Conservation (phyloP, 495 filamentous ascomycete genomes). For the Aspergillus cristatus region DNA sequence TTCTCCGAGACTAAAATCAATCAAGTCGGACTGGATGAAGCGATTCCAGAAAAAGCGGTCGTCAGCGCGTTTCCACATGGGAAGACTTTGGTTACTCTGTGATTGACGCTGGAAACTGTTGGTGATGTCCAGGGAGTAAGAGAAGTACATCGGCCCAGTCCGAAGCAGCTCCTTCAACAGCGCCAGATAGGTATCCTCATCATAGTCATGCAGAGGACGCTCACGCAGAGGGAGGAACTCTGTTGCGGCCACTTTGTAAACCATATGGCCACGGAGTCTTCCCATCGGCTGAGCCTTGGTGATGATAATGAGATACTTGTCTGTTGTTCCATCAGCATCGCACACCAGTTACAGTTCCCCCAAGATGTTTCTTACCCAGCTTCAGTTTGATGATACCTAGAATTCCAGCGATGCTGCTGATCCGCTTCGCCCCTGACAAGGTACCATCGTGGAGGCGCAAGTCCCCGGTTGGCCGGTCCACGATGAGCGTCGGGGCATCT, state of each 20-base stretch:
- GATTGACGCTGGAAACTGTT: conserved; percentile 92
- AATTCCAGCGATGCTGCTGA: conserved; percentile 90
- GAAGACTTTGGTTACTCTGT: conserved; percentile 53
- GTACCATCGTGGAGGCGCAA: conserved; percentile 72
- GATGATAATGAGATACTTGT: conserved; percentile 95
- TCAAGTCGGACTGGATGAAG: conserved; percentile 83
- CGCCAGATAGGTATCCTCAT: conserved; percentile 83
- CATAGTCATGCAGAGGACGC: conserved; percentile 77
- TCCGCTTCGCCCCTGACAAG: conserved; percentile 64
- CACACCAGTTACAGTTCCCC: too few relatives aligned
- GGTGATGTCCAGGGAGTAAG: conserved; percentile 89
- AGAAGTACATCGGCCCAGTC: conserved; percentile 91
- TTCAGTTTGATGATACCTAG: conserved; percentile 83
- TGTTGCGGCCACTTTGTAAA: conserved; percentile 84
- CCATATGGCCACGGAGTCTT: conserved; percentile 80
- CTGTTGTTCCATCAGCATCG: conserved; percentile 37
- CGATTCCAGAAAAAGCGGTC: conserved; percentile 99
- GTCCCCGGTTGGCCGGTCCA: conserved; percentile 91
- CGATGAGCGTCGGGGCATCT: conserved; percentile 71
- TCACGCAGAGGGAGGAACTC: conserved; percentile 93
- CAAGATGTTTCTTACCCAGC: conserved; percentile 55
- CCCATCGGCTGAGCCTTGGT: conserved; percentile 90
- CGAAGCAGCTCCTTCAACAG: conserved; percentile 71
- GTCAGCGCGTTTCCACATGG: conserved; percentile 87
- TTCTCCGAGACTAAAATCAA: conserved; percentile 61